Evolutionary conservation across 116 monocot genomes (phyloP).

Genomic region (Papilionanthe hybrid): DNA sequence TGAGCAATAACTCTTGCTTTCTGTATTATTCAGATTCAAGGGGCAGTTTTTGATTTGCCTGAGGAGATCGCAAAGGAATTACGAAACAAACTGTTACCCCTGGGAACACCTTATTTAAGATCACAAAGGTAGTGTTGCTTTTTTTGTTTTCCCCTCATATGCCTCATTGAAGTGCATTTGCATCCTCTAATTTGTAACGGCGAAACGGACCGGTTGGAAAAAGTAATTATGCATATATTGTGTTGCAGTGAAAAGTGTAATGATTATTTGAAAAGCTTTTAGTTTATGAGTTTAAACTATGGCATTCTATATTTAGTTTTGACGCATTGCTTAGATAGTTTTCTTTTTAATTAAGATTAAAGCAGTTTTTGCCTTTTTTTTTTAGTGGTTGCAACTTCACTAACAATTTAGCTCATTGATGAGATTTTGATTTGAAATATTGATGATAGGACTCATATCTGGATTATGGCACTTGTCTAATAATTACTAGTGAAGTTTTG

Average conservation of each 20-base stretch:
- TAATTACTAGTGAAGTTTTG: neutral
- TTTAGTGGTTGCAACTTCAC: neutral
- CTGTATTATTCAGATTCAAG: slow-evolving; percentile 63
- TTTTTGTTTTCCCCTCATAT: neutral
- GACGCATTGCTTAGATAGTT: neutral
- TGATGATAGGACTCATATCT: no score
- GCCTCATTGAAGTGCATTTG: neutral
- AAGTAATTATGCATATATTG: neutral
- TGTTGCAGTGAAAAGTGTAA: neutral
- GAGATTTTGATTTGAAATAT: no score
- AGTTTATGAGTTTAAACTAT: neutral
- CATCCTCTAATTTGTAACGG: slow-evolving; percentile 2
- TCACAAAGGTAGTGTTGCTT: slow-evolving; percentile 60
- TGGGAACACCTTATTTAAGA: slow-evolving; percentile 72
- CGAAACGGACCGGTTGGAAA: neutral
- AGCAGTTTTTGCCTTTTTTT: neutral
- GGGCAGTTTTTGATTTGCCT: slow-evolving; percentile 95
- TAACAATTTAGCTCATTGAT: neutral
- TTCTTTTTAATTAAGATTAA: neutral
- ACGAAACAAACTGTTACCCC: slow-evolving; percentile 62
- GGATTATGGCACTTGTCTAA: neutral
- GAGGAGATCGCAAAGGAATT: slow-evolving; percentile 86
- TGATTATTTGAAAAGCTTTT: neutral
- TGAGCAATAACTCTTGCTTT: slow-evolving; percentile 1
- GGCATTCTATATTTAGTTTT: neutral